A percentile compares a stretch with the other conserved stretches of the same genome.
These are phyloP conservation scores for Sporothrix brasiliensis DNA, from an alignment of 2,329 filamentous ascomycete genomes.

Conservation along the genomic window DNA sequence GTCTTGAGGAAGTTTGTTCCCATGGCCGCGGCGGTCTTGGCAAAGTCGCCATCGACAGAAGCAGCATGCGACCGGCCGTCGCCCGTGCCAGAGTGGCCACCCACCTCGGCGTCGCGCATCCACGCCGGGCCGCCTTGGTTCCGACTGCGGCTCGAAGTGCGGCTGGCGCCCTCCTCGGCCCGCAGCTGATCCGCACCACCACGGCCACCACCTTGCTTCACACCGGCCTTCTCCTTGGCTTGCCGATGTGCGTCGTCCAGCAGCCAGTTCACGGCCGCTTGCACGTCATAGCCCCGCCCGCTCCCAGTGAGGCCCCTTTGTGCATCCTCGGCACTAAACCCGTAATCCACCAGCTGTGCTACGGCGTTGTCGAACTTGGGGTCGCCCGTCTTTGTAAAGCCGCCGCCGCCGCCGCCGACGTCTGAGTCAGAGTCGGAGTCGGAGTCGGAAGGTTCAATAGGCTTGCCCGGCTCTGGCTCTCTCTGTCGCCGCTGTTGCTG, in stretches of 20 bases:
- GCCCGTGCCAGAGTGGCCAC: slow-evolving; percentile 41
- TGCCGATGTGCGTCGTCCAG: slow-evolving; percentile 88
- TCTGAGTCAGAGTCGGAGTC: slow-evolving; percentile 51
- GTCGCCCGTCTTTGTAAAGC: slow-evolving; percentile 44
- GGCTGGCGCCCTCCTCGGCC: neutral
- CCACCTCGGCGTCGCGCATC: slow-evolving; percentile 16
- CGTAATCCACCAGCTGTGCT: slow-evolving; percentile 91
- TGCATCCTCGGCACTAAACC: slow-evolving; percentile 85
- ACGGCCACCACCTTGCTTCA: slow-evolving; percentile 40
- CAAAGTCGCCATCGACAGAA: slow-evolving; percentile 68
- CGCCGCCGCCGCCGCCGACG: slow-evolving; percentile 32
- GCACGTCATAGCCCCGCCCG: slow-evolving; percentile 76
- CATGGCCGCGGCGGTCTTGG: slow-evolving; percentile 79
- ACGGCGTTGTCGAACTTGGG: slow-evolving; percentile 78
- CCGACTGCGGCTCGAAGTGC: slow-evolving; percentile 5
- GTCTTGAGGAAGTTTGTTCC: slow-evolving; percentile 87
- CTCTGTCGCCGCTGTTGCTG: slow-evolving; percentile 41
- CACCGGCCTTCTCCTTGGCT: slow-evolving; percentile 69
- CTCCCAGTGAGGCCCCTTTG: slow-evolving; percentile 77
- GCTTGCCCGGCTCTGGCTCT: slow-evolving; percentile 57
- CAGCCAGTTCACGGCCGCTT: slow-evolving; percentile 85
- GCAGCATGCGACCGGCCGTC: slow-evolving; percentile 59
- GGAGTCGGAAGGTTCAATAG: slow-evolving; percentile 56
- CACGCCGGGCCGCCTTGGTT: neutral
- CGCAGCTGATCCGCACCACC: neutral